Evolutionary conservation across 768 basidiomycete species (phyloP).

Genomic region (Mycena galericulata): DNA sequence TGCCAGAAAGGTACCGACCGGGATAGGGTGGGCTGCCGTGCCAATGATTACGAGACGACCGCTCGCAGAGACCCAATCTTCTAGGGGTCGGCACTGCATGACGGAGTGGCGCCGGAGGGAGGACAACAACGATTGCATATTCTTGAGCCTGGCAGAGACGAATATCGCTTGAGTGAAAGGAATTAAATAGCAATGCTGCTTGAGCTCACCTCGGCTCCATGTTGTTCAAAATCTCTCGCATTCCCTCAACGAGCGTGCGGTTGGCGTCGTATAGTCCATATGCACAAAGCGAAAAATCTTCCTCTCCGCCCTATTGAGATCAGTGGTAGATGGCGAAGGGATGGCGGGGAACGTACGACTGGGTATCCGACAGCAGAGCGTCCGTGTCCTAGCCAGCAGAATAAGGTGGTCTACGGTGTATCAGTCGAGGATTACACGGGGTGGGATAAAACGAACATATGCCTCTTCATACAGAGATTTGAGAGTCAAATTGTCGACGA

Average conservation of each 20-base stretch:
- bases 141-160: background rate
- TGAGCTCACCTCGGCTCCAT: slow-evolving; percentile 5
- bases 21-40: slow-evolving; percentile 2
- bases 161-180: too few species aligned
- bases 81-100: background rate
- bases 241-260: background rate
- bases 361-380: background rate
- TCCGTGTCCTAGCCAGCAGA: slow-evolving; percentile 8
- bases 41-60: slow-evolving; percentile 7
- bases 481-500: slow-evolving; percentile 56
- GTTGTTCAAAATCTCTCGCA: background rate
- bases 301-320: background rate
- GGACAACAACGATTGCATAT: background rate
- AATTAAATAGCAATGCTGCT: too few species aligned
- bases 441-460: too few species aligned
- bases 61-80: slow-evolving; percentile 5
- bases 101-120: background rate
- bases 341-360: background rate
- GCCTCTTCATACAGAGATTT: slow-evolving; percentile 42
- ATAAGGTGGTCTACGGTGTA: background rate
- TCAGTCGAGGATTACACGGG: background rate
- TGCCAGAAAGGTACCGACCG: background rate
- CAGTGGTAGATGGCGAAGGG: background rate
- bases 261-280: background rate
- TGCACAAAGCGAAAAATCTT: slow-evolving; percentile 8